These are phyloP conservation scores for Ophiosphaerella korrae DNA, from an alignment of 2,329 filamentous ascomycete species.

Conservation along the genomic window DNA sequence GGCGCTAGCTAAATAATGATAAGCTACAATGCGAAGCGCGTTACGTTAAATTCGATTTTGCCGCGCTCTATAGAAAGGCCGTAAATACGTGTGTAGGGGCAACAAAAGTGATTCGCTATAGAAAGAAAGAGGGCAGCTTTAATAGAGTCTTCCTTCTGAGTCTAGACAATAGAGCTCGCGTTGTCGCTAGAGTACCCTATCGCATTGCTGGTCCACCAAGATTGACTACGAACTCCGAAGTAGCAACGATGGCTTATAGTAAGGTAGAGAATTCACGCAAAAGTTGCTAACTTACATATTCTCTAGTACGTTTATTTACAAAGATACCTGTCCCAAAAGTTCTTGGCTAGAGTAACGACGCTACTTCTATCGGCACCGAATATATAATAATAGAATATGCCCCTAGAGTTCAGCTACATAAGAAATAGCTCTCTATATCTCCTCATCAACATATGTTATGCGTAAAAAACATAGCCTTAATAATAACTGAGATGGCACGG, in stretches of 20 bases:
- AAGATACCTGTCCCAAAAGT: conserved; percentile 48
- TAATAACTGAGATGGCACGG: conserved; percentile 33
- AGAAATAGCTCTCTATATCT: conserved; percentile 39
- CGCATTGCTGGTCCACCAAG: conserved; percentile 42
- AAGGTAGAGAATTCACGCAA: conserved; percentile 12
- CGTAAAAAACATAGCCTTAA: conserved; percentile 24
- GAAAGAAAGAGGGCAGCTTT: conserved; percentile 51
- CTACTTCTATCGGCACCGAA: conserved; percentile 34
- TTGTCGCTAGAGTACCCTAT: conserved; percentile 50
- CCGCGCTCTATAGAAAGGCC: conserved; percentile 42
- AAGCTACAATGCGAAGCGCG: conserved; percentile 40
- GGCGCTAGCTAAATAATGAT: conserved; percentile 43
- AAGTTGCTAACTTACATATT: not conserved
- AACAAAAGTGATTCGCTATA: conserved; percentile 32
- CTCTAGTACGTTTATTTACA: conserved; percentile 41
- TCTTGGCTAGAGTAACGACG: conserved; percentile 49
- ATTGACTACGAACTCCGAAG: conserved; percentile 49
- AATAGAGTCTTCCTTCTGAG: conserved; percentile 50
- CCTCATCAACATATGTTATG: conserved; percentile 39
- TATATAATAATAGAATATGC: conserved; percentile 47
- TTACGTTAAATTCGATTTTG: conserved; percentile 47
- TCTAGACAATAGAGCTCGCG: conserved; percentile 40
- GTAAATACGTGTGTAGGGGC: conserved; percentile 44
- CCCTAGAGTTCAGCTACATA: conserved; percentile 36
- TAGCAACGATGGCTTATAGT: conserved; percentile 52